phyloP scores from a whole-genome alignment of 352 stramenopile genomes.

The Phytophthora constricta region DNA sequence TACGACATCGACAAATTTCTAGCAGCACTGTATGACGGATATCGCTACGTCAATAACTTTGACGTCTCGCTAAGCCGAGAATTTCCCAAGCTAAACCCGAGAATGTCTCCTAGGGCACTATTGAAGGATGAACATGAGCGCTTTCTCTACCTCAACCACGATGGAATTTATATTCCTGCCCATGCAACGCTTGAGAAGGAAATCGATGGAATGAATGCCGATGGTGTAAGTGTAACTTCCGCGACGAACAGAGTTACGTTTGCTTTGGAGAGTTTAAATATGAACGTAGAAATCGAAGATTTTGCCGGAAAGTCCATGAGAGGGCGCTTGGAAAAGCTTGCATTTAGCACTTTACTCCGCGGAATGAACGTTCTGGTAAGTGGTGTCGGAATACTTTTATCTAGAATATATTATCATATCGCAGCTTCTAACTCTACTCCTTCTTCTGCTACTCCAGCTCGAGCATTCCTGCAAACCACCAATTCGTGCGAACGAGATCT shows the following conservation, averaged over 20 bases:
- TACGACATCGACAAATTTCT: conserved; percentile 68
- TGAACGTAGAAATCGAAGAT: conserved; percentile 70
- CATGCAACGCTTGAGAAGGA: conserved; percentile 62
- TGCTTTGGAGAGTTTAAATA: conserved; percentile 74
- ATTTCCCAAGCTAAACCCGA: conserved; percentile 72
- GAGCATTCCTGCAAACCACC: conserved; percentile 70
- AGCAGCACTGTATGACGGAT: conserved; percentile 74
- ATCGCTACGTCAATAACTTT: conserved; percentile 65
- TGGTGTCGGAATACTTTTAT: background rate
- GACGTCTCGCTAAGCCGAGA: conserved; percentile 65
- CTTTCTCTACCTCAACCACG: conserved; percentile 63
- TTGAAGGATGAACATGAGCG: conserved; percentile 60
- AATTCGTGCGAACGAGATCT: conserved; percentile 68
- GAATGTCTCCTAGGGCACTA: conserved; percentile 58
- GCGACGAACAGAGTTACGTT: conserved; percentile 71
- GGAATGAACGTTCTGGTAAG: conserved; percentile 72
- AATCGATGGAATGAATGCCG: conserved; percentile 61
- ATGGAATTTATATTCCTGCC: conserved; percentile 66
- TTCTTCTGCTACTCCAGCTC: conserved; percentile 38
- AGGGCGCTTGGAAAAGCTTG: conserved; percentile 59
- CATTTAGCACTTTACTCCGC: conserved; percentile 56
- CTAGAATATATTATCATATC: conserved; percentile 4
- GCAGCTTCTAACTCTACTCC: background rate
- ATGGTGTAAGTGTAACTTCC: conserved; percentile 47
- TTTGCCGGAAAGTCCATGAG: conserved; percentile 58